A percentile compares a stretch with the other conserved stretches of the same genome.
Evolutionary conservation across 2,329 filamentous ascomycete species (phyloP).

Genomic region (Fusarium coicis): DNA sequence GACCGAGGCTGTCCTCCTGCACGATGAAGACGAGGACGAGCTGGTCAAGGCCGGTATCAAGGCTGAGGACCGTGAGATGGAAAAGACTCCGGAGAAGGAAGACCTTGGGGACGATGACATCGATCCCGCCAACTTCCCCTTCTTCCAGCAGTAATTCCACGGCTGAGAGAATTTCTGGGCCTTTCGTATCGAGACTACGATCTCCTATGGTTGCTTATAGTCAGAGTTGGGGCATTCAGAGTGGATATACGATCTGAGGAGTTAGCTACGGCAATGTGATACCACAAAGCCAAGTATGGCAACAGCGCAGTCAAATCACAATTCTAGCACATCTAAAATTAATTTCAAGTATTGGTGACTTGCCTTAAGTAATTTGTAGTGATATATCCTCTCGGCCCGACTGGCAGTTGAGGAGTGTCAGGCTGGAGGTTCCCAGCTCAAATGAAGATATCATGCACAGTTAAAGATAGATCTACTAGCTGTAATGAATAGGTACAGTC

Average conservation of each 20-base stretch:
- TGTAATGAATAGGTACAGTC: no score
- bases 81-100: conserved; percentile 34
- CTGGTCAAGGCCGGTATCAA: conserved; percentile 25
- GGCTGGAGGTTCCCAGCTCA: background rate
- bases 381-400: background rate
- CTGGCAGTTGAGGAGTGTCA: background rate
- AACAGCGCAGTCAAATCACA: conserved; percentile 3
- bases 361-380: background rate
- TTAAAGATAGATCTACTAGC: background rate
- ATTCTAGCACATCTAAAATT: background rate
- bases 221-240: background rate
- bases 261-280: conserved; percentile 6
- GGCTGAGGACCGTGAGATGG: conserved; percentile 31
- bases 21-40: conserved; percentile 32
- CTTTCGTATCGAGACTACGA: background rate
- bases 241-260: conserved; percentile 12
- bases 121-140: conserved; percentile 13
- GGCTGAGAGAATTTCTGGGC: no score
- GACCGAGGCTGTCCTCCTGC: conserved; percentile 7
- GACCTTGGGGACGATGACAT: background rate
- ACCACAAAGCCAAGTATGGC: conserved; percentile 7
- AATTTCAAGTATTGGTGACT: background rate
- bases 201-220: background rate
- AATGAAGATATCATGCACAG: background rate
- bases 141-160: conserved; percentile 1